These are phyloP conservation scores for Pseudevernia furfuracea DNA, from an alignment of 495 filamentous ascomycete species.

Conservation along the genomic window DNA sequence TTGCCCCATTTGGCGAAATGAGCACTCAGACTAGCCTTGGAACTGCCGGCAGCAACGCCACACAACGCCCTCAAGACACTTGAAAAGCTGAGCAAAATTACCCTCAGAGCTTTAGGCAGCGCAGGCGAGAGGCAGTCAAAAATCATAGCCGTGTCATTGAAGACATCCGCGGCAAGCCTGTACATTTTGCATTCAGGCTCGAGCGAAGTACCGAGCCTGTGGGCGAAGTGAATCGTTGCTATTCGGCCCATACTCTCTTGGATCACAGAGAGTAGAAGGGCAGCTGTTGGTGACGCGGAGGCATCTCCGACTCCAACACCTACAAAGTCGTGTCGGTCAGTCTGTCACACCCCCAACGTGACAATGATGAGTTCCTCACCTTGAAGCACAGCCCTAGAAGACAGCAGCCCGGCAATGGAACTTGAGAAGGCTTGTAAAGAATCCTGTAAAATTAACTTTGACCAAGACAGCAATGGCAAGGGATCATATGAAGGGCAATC, in stretches of 20 bases:
- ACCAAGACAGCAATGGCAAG: constrained; percentile 22
- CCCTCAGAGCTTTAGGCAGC: constrained; percentile 59
- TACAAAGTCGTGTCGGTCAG: constrained; percentile 25
- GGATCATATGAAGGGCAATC: constrained; percentile 3
- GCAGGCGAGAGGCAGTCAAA: constrained; percentile 81
- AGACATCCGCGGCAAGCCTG: constrained; percentile 79
- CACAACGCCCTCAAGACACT: constrained; percentile 77
- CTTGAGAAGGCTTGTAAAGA: constrained; percentile 93
- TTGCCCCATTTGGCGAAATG: constrained; percentile 90
- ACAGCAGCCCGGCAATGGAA: constrained; percentile 81
- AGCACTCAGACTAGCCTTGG: constrained; percentile 83
- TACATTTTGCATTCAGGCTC: constrained; percentile 95
- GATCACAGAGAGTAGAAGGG: constrained; percentile 75
- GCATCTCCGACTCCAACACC: constrained; percentile 88
- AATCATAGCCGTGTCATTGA: constrained; percentile 87
- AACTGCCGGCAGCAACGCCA: constrained; percentile 80
- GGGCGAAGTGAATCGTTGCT: constrained; percentile 86
- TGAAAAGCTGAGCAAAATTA: constrained; percentile 62
- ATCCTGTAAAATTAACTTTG: constrained; percentile 49
- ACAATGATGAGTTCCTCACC: constrained; percentile 36
- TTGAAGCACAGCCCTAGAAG: constrained; percentile 83
- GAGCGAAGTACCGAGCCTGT: constrained; percentile 74
- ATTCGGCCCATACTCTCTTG: constrained; percentile 79
- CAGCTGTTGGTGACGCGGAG: constrained; percentile 73
- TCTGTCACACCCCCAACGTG: not conserved